Evolutionary conservation across 1,284 basidiomycete species (phyloP).

Genomic region (Sparassis latifolia): DNA sequence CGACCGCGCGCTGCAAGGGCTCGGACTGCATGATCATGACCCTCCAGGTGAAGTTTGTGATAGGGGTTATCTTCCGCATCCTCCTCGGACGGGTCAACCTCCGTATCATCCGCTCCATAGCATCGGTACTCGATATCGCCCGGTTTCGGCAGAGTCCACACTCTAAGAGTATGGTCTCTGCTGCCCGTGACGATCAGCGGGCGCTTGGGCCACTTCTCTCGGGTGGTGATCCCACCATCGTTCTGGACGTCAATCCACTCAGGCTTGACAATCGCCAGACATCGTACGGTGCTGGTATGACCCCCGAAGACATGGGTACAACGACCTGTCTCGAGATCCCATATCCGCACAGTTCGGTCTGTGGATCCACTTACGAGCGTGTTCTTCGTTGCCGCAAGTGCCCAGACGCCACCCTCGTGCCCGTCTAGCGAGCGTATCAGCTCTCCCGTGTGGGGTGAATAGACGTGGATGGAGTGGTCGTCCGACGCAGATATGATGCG

Average conservation of each 20-base stretch:
- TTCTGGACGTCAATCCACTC: constrained; percentile 71
- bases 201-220: constrained; percentile 79
- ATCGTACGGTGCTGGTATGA: constrained; percentile 90
- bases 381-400: constrained; percentile 78
- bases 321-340: constrained; percentile 76
- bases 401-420: constrained; percentile 96
- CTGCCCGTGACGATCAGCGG: constrained; percentile 91
- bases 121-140: constrained; percentile 74
- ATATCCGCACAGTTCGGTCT: constrained; percentile 90
- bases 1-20: constrained; percentile 87
- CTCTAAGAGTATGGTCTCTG: constrained; percentile 82
- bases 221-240: constrained; percentile 47
- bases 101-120: constrained; percentile 60
- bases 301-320: constrained; percentile 91
- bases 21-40: constrained; percentile 87
- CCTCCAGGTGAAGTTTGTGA: constrained; percentile 78
- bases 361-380: constrained; percentile 91
- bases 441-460: constrained; percentile 76
- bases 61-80: constrained; percentile 86
- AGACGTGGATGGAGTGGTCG: constrained; percentile 90
- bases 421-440: constrained; percentile 73
- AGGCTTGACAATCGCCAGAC: constrained; percentile 85
- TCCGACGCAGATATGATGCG: constrained; percentile 94
- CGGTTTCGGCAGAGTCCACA: constrained; percentile 83
- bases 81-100: constrained; percentile 67